phyloP scores from a whole-genome alignment of 2,329 filamentous ascomycete genomes.

The Rhynchosporium agropyri region DNA sequence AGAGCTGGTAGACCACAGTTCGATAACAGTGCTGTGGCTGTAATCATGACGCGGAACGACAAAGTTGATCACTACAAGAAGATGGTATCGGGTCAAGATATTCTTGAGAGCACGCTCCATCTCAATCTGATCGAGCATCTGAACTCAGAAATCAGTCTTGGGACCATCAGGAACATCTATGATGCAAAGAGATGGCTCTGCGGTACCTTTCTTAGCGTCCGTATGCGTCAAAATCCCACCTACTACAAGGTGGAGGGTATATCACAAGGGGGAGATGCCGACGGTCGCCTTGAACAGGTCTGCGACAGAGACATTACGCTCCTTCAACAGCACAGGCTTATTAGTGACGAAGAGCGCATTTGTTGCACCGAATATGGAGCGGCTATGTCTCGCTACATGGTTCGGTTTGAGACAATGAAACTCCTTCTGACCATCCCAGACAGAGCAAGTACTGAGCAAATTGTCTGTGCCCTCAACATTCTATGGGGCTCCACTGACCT shows the following conservation, averaged over 20 bases:
- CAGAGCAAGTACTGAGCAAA: slow-evolving; percentile 63
- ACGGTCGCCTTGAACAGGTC: slow-evolving; percentile 69
- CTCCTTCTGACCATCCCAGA: slow-evolving; percentile 63
- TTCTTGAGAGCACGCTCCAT: slow-evolving; percentile 78
- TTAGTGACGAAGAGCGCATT: slow-evolving; percentile 54
- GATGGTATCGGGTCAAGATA: slow-evolving; percentile 72
- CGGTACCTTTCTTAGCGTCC: slow-evolving; percentile 77
- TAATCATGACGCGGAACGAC: slow-evolving; percentile 75
- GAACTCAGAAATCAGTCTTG: slow-evolving; percentile 80
- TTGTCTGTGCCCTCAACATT: slow-evolving; percentile 55
- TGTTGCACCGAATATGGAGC: slow-evolving; percentile 72
- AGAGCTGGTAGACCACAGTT: slow-evolving; percentile 84
- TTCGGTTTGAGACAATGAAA: slow-evolving; percentile 80
- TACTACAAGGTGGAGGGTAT: slow-evolving; percentile 69
- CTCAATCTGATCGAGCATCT: slow-evolving; percentile 79
- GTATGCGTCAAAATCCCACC: slow-evolving; percentile 69
- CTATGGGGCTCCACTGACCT: slow-evolving; percentile 29
- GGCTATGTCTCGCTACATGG: slow-evolving; percentile 82
- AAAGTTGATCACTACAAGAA: slow-evolving; percentile 69
- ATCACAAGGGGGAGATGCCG: slow-evolving; percentile 52
- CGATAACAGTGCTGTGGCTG: slow-evolving; percentile 72
- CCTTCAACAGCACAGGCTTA: slow-evolving; percentile 62
- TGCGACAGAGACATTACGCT: slow-evolving; percentile 69
- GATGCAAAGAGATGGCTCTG: slow-evolving; percentile 74
- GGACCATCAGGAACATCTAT: slow-evolving; percentile 65